Evolutionary conservation across 1,284 basidiomycete species (phyloP), one percentile per base, ranked within the genome.

Genomic region (Veloporphyrellus conicus): DNA sequence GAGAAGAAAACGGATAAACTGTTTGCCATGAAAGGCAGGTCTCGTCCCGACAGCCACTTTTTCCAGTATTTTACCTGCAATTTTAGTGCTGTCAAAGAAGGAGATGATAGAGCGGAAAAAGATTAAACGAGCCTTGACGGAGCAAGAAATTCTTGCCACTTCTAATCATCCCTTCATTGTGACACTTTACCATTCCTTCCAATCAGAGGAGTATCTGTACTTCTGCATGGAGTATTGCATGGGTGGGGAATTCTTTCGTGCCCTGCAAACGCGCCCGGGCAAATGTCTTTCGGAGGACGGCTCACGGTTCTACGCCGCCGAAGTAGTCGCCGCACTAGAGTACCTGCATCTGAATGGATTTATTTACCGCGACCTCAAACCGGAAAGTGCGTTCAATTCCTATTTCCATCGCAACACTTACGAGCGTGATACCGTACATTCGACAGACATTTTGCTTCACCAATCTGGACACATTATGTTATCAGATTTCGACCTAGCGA

Each of bases 181-280:
- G 60, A 97, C 93, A 16, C 80, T 97, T 32, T 90, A 95, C 72
- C 93, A 97, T 70, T 95, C 93, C 11, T 97, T 97, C 76, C 94
- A 97, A 70, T 95, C 92, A n/a, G 89, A 93, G 58, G 88, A 91
- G 53, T 95, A 94, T 69, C 80, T 97, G 27, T 97, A 96, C 71
- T 94, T 96, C 68, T 96, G 93, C 71, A 94, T 96, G 86, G 93
- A 95, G 69, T 99, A 98, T 71, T 99, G 96, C 73, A 95, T 96
- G 89, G 95, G 95, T 35, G 95, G 95, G 52, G 95, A 99, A 67
- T 99, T 99, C 74, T 99, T 99, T 78, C 86, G 96, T 28, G 93
- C 95, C 10, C 72, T 97, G 54, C 93, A 97, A 68, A 92, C 90
- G 37, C 79, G 93, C 50, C 96, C 95, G 3, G 93, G 92, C 38